Evolutionary conservation across 192 early-diverging fungal species (phyloP).

Genomic region (Coemansia sp.): DNA sequence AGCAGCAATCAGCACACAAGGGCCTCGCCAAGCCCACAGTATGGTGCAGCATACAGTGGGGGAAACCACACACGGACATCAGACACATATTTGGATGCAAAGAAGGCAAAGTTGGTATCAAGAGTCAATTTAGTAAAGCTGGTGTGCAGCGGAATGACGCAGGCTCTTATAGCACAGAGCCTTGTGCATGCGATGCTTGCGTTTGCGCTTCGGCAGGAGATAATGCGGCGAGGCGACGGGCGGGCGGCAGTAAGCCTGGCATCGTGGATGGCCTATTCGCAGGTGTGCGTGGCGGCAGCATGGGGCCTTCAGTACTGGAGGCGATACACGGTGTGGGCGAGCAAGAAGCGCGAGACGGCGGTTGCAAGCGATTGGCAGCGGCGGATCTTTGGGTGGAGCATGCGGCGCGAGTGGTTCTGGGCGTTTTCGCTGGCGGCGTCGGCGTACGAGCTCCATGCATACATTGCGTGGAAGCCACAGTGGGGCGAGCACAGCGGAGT

Average conservation of each 20-base stretch:
- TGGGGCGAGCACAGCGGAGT: slow-evolving; percentile 3
- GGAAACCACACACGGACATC: background rate
- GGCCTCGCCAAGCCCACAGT: background rate
- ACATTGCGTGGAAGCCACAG: slow-evolving; percentile 33
- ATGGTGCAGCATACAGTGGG: background rate
- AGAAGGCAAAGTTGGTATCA: slow-evolving; percentile 3
- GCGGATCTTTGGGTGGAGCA: slow-evolving; percentile 19
- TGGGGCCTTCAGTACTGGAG: slow-evolving; percentile 39
- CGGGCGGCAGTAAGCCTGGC: slow-evolving; percentile 14
- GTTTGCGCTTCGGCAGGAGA: slow-evolving; percentile 49
- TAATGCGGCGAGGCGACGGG: slow-evolving; percentile 20
- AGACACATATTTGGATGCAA: background rate
- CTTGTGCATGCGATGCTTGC: slow-evolving; percentile 48
- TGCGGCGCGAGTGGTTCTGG: slow-evolving; percentile 44
- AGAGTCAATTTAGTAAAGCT: slow-evolving; percentile 22
- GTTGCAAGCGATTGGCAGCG: slow-evolving; percentile 2
- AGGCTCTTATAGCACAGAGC: slow-evolving; percentile 34
- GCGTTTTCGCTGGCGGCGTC: slow-evolving; percentile 41
- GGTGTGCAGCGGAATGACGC: slow-evolving; percentile 31
- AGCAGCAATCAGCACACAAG: background rate
- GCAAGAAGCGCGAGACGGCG: slow-evolving; percentile 8
- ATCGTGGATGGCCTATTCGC: slow-evolving; percentile 39
- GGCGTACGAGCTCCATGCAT: slow-evolving; percentile 39
- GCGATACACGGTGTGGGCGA: slow-evolving; percentile 17
- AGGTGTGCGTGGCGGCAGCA: slow-evolving; percentile 31